These are phyloP conservation scores for Arabis hirsuta DNA, from an alignment of 345 rosid species.

Conservation along the genomic window DNA sequence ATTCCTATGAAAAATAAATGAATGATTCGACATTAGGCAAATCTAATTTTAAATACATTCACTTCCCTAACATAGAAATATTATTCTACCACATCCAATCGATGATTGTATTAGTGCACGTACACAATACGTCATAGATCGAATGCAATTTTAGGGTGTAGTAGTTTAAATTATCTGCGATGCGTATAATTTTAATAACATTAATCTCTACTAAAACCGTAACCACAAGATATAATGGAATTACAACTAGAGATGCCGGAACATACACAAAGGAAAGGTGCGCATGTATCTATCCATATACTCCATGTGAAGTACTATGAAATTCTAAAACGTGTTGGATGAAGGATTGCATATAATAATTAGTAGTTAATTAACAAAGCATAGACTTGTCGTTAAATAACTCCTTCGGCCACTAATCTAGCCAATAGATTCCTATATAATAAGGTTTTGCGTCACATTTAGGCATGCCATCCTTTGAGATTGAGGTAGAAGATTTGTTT, in stretches of 20 bases:
- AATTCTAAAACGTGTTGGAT: conserved; percentile 11
- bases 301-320: neutral
- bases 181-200: neutral
- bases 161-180: neutral
- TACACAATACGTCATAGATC: conserved; percentile 20
- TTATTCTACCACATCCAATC: conserved; percentile 27
- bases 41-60: conserved; percentile 13
- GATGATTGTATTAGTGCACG: conserved; percentile 34
- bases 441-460: neutral
- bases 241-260: neutral
- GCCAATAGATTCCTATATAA: conserved; percentile 5
- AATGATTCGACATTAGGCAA: conserved; percentile 21
- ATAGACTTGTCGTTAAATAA: conserved; percentile 18
- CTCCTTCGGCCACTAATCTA: conserved; percentile 16
- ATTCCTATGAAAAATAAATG: neutral
- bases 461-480: neutral
- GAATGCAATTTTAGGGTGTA: conserved; percentile 4
- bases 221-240: conserved; percentile 5
- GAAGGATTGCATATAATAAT: neutral
- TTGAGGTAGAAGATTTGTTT: neutral
- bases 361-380: conserved; percentile 12
- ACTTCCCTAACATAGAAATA: conserved; percentile 27
- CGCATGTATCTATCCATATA: conserved; percentile 3
- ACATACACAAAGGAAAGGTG: conserved; percentile 4
- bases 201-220: neutral